Evolutionary conservation across 495 filamentous ascomycete species (phyloP).

Genomic region (Hypomontagnella submonticulosa): DNA sequence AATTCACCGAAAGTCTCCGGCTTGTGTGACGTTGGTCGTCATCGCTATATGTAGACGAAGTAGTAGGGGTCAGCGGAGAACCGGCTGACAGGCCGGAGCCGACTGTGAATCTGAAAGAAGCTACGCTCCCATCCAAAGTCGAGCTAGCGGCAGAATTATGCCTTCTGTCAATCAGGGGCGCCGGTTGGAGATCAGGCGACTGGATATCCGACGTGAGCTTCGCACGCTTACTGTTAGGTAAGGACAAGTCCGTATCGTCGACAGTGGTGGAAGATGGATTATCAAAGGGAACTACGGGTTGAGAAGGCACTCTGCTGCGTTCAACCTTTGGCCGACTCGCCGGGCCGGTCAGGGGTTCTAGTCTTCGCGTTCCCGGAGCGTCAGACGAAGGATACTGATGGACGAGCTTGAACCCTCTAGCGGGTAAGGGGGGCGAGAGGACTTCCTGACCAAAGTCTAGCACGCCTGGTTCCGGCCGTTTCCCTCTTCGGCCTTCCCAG

Average conservation of each 20-base stretch:
- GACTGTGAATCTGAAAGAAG: slow-evolving; percentile 41
- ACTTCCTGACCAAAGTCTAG: slow-evolving; percentile 52
- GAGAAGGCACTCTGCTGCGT: slow-evolving; percentile 26
- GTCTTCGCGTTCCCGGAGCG: slow-evolving; percentile 50
- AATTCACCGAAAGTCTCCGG: slow-evolving; percentile 47
- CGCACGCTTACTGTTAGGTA: slow-evolving; percentile 42
- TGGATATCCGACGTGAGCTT: slow-evolving; percentile 40
- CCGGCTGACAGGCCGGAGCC: slow-evolving; percentile 45
- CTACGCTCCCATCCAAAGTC: slow-evolving; percentile 42
- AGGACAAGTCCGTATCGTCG: slow-evolving; percentile 28
- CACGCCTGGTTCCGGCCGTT: slow-evolving; percentile 52
- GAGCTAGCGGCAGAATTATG: slow-evolving; percentile 49
- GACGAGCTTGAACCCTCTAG: slow-evolving; percentile 57
- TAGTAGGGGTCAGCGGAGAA: slow-evolving; percentile 60
- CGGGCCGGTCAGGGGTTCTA: slow-evolving; percentile 44
- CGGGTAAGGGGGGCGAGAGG: slow-evolving; percentile 54
- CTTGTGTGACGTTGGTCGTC: slow-evolving; percentile 43
- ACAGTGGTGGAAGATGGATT: slow-evolving; percentile 28
- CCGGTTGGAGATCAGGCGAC: slow-evolving; percentile 33
- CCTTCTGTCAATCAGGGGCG: slow-evolving; percentile 35
- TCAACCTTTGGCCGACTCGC: slow-evolving; percentile 35
- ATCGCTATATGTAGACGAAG: slow-evolving; percentile 59
- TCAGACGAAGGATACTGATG: slow-evolving; percentile 54
- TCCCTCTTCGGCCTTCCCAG: slow-evolving; percentile 77
- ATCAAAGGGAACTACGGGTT: slow-evolving; percentile 29